Base-by-base conservation (phyloP, 2,329 filamentous ascomycete genomes). In the Aureobasidium lini region DNA sequence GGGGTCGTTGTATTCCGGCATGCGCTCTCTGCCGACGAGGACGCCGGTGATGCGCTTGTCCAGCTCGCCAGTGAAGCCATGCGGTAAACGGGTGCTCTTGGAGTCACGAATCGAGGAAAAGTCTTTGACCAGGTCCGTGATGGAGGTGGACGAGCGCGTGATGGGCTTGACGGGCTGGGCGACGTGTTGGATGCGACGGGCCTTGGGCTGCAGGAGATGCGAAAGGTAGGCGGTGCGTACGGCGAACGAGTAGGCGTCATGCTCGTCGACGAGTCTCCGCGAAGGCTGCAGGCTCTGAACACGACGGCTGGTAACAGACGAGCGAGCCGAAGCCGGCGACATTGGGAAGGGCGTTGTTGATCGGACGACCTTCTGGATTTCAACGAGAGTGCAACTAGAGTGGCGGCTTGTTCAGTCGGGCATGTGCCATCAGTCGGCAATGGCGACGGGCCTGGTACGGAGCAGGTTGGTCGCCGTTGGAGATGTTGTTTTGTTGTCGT, bases 181-280 rank as follows among this genome's bases (percentile, higher is more conserved):
- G 43, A 94, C 85, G 81, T 91, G 95, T 76, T 96, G 90, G 69
- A 93, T 89, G 70, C 90, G 85, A 75, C 93, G 94, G 68, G 89
- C 83, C 69, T 91, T 89, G 63, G 94, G 93, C 72, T 96, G 91
- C 56, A 99, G 82, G 46, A 97, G 85, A 74, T 99, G 95, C 73
- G 93, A 83, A 61, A 99, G 87, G 74, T 90, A 96, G 66, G 93
- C 93, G 66, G 89, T 86, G 63, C 94, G 88, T 58, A 99, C 84
- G 67, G 92, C 91, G 75, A 90, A 96, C 64, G 86, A 88, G 76
- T 95, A 96, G 70, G 90, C 92, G 75, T 96, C 90, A 67, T 95
- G 88, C 71, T 79, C 70, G 62, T 70, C 69, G 59, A 79, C 71
- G 59, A 69, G 72, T 62, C 72, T 74, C 61, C 66, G 67, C 34